phyloP scores from a whole-genome alignment of 257 asterid genomes.

The Nemophila menziesii region DNA sequence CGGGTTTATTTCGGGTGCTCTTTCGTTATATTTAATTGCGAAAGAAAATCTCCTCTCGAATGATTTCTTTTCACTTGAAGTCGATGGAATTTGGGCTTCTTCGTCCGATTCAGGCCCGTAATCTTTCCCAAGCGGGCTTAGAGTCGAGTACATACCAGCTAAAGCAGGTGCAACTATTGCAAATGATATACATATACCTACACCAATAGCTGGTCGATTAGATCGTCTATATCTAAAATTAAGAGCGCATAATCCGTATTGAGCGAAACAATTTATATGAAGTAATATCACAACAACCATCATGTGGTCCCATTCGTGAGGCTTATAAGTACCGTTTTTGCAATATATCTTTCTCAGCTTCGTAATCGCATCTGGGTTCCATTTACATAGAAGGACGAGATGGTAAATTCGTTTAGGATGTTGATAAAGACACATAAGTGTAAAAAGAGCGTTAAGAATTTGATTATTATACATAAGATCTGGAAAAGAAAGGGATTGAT shows the following conservation, averaged over 20 bases:
- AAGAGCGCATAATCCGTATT: slow-evolving; percentile 71
- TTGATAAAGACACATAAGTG: slow-evolving; percentile 77
- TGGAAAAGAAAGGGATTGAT: too few relatives aligned
- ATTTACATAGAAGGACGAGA: slow-evolving; percentile 45
- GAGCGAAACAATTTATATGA: slow-evolving; percentile 66
- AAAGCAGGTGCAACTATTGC: slow-evolving; percentile 73
- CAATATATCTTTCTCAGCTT: slow-evolving; percentile 63
- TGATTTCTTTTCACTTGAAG: slow-evolving; percentile 35
- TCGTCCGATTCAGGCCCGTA: slow-evolving; percentile 42
- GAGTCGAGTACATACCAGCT: slow-evolving; percentile 58
- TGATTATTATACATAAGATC: too few relatives aligned
- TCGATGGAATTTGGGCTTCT: slow-evolving; percentile 39
- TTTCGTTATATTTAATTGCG: slow-evolving; percentile 29
- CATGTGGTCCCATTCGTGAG: slow-evolving; percentile 81
- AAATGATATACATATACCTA: slow-evolving; percentile 50
- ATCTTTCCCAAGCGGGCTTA: slow-evolving; percentile 81
- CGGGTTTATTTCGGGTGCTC: slow-evolving; percentile 39
- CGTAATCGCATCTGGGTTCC: slow-evolving; percentile 45
- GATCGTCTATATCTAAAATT: slow-evolving; percentile 59
- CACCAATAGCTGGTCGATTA: slow-evolving; percentile 65
- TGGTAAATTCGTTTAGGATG: slow-evolving; percentile 76
- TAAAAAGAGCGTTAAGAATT: slow-evolving; percentile 74
- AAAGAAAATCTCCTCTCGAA: slow-evolving; percentile 52
- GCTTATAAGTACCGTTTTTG: slow-evolving; percentile 63
- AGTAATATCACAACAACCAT: slow-evolving; percentile 65